A percentile compares a stretch with the other conserved stretches of the same genome.
Evolutionary conservation across 1,284 basidiomycete genomes (phyloP).

Genomic region (Apiotrichum sp.): DNA sequence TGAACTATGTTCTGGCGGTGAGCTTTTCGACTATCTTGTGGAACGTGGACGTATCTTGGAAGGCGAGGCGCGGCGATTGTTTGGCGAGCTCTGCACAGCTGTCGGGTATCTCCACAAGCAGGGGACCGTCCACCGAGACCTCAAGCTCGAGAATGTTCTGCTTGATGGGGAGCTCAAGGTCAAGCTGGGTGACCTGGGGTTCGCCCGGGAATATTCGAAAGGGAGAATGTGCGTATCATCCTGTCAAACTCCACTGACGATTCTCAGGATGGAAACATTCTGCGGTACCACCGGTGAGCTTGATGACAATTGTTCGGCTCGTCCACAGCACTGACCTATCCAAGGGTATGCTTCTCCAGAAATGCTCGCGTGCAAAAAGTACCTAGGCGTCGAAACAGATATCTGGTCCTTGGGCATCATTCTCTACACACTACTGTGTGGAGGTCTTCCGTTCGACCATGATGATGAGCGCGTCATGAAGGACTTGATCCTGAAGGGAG

Average conservation of each 20-base stretch:
- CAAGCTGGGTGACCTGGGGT: slow-evolving; percentile 93
- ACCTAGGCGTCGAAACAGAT: slow-evolving; percentile 88
- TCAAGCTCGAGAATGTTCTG: slow-evolving; percentile 93
- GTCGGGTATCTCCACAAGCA: slow-evolving; percentile 81
- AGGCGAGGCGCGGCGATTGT: slow-evolving; percentile 73
- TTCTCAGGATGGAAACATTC: slow-evolving; percentile 71
- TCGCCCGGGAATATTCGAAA: slow-evolving; percentile 86
- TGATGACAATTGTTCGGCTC: slow-evolving; percentile 29
- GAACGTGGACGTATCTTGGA: slow-evolving; percentile 84
- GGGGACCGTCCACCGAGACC: slow-evolving; percentile 88
- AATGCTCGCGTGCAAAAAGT: slow-evolving; percentile 83
- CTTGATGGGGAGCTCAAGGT: slow-evolving; percentile 79
- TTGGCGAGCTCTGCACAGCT: slow-evolving; percentile 93
- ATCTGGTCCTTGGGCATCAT: slow-evolving; percentile 97
- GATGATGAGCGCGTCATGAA: slow-evolving; percentile 90
- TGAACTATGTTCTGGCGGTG: slow-evolving; percentile 92
- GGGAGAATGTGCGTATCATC: slow-evolving; percentile 53
- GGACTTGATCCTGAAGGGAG: slow-evolving; percentile 74
- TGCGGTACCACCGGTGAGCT: slow-evolving; percentile 81
- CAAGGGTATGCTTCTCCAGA: slow-evolving; percentile 78
- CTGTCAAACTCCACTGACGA: background rate
- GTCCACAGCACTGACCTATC: background rate
- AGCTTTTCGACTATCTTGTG: slow-evolving; percentile 93
- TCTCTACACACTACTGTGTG: slow-evolving; percentile 86
- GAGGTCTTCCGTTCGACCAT: slow-evolving; percentile 93